Evolutionary conservation across 805 yeast species (phyloP), one percentile per base, ranked within the genome.

Genomic region (Yamadazyma kitorensis): DNA sequence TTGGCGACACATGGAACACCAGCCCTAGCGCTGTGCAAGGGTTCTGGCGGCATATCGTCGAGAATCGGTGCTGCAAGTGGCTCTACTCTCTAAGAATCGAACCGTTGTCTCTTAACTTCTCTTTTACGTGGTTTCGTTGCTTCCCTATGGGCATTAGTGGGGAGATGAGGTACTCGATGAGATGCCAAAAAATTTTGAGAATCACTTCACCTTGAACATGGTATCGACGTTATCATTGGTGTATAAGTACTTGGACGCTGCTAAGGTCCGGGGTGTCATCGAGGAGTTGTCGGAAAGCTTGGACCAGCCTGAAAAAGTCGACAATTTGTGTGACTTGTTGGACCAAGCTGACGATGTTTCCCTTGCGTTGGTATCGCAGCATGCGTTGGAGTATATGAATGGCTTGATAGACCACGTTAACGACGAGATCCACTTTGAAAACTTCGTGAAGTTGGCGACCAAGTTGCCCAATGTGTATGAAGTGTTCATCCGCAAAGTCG

Each of bases 321-420:
- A 26, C 4, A 47, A 51, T 10, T 47, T 61, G 23, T 49, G 51
- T 41, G 65, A 60, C 17, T 39, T 60, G 7, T 33, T 58, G 12
- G 53, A 50, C 11, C 52, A 42, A 6, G 43, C 54, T 13, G 51
- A 52, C 26, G 32, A 36, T 2, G 11, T 16, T 9, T 37, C 44
- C 17, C n/a, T 16, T 2, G 21, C 19, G 3, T 14, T 17, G 10
- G 36, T 40, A 5, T 12, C 29, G 14, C 6, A 22, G 3, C 18
- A 23, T 12, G 37, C 34, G 10, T 11, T 23, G 5, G 21, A 33
- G 8, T 40, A 35, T 24, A 34, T 37, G 24, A 30, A 39, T 17
- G 10, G 17, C 7, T 11, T 39, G n/a, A 34, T 17, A 23, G 31
- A 12, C 9, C 13, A 10, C 9, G 26, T 35, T 8, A 36, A 40